Conservation (phyloP, 495 filamentous ascomycete species). For the Platismatia glauca region DNA sequence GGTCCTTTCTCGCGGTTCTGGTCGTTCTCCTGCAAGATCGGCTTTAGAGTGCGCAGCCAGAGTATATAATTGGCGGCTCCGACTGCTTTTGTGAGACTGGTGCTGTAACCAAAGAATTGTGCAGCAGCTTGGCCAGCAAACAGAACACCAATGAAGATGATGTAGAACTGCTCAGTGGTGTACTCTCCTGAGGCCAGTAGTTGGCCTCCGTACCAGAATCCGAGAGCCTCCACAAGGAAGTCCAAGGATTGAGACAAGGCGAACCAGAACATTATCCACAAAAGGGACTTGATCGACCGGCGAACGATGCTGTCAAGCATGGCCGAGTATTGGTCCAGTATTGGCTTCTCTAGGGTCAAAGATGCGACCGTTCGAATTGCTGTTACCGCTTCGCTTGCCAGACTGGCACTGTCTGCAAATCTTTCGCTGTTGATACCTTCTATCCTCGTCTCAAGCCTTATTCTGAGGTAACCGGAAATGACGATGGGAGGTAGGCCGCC, state of each 20-base stretch:
- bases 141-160: slow-evolving; percentile 49
- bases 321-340: slow-evolving; percentile 11
- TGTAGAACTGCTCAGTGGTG: slow-evolving; percentile 54
- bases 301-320: slow-evolving; percentile 12
- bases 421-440: slow-evolving; percentile 48
- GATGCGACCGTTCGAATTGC: slow-evolving; percentile 51
- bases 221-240: slow-evolving; percentile 52
- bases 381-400: slow-evolving; percentile 49
- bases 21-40: slow-evolving; percentile 21
- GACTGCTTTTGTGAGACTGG: slow-evolving; percentile 49
- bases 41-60: not conserved
- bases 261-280: slow-evolving; percentile 33
- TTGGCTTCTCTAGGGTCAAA: slow-evolving; percentile 33
- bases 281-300: slow-evolving; percentile 18
- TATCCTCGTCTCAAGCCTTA: slow-evolving; percentile 39
- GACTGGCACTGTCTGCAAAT: slow-evolving; percentile 44
- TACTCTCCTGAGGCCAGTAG: slow-evolving; percentile 49
- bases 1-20: slow-evolving; percentile 23
- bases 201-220: slow-evolving; percentile 59
- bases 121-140: slow-evolving; percentile 55
- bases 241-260: slow-evolving; percentile 36
- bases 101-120: slow-evolving; percentile 57
- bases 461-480: slow-evolving; percentile 42
- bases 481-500: slow-evolving; percentile 45
- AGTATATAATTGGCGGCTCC: slow-evolving; percentile 26